A percentile compares a stretch with the other conserved stretches of the same genome.
These are phyloP conservation scores for Tarenaya hassleriana DNA, from an alignment of 345 rosid species.

Conservation along the genomic window DNA sequence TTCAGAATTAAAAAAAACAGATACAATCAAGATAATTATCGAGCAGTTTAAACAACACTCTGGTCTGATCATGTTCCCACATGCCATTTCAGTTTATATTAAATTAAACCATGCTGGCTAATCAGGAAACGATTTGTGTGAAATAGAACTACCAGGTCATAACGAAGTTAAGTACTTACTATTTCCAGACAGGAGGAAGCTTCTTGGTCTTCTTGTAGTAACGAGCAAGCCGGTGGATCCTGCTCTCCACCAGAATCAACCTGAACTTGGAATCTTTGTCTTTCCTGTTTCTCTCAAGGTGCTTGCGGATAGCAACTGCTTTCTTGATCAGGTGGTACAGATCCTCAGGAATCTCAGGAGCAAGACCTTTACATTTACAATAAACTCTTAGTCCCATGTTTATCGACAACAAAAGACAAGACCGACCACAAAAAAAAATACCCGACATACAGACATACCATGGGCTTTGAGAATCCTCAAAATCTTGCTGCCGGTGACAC, in stretches of 20 bases:
- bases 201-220: constrained; percentile 90
- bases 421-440: not conserved
- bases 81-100: too few species aligned
- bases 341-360: constrained; percentile 86
- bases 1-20: too few species aligned
- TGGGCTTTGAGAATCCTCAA: constrained; percentile 57
- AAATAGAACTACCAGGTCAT: not conserved
- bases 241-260: constrained; percentile 77
- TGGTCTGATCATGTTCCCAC: too few species aligned
- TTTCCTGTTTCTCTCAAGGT: constrained; percentile 81
- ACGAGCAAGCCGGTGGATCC: constrained; percentile 79
- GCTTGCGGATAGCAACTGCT: constrained; percentile 78
- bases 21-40: not conserved
- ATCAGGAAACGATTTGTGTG: too few species aligned
- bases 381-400: not conserved
- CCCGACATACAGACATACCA: constrained; percentile 21
- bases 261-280: constrained; percentile 83
- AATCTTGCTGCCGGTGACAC: constrained; percentile 62
- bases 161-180: constrained; percentile 33
- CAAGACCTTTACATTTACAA: constrained; percentile 38
- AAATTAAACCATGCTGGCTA: too few species aligned
- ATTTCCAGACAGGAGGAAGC: constrained; percentile 88
- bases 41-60: not conserved
- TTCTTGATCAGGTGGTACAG: constrained; percentile 78
- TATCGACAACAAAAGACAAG: not conserved